phyloP scores from a whole-genome alignment of 768 basidiomycete genomes.

The Tephrocybe sp. region DNA sequence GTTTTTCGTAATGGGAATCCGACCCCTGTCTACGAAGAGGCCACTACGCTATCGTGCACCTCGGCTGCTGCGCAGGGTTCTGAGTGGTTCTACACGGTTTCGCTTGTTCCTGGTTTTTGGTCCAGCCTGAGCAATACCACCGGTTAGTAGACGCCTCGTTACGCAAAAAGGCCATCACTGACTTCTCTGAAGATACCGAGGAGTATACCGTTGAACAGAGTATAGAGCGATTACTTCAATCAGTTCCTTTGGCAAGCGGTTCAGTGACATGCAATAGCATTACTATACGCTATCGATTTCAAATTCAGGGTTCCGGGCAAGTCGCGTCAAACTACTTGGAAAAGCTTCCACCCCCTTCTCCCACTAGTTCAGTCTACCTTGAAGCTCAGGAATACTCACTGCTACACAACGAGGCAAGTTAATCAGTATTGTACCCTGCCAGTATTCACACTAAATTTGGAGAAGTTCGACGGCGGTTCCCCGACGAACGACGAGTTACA shows the following conservation, averaged over 20 bases:
- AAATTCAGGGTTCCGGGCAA: neutral
- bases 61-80: conserved; percentile 24
- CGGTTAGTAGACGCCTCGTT: conserved; percentile 30
- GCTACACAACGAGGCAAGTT: too few relatives aligned
- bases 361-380: too few relatives aligned
- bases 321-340: too few relatives aligned
- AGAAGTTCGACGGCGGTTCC: too few relatives aligned
- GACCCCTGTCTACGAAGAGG: conserved; percentile 46
- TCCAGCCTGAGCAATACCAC: conserved; percentile 40
- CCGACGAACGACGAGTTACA: too few relatives aligned
- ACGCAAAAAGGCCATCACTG: neutral
- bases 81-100: conserved; percentile 41
- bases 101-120: conserved; percentile 56
- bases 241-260: too few relatives aligned
- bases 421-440: too few relatives aligned
- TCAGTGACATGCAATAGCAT: neutral
- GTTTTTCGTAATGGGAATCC: conserved; percentile 40
- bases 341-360: too few relatives aligned
- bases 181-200: conserved; percentile 42
- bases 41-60: conserved; percentile 25
- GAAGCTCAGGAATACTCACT: too few relatives aligned
- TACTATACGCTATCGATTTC: conserved; percentile 6
- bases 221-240: too few relatives aligned
- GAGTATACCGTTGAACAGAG: conserved; percentile 53
- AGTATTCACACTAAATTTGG: too few relatives aligned